Percentiles rank a stretch among this genome's conserved stretches.
Evolutionary conservation across 192 early-diverging fungal genomes (phyloP).

Genomic region (Coemansia sp.): DNA sequence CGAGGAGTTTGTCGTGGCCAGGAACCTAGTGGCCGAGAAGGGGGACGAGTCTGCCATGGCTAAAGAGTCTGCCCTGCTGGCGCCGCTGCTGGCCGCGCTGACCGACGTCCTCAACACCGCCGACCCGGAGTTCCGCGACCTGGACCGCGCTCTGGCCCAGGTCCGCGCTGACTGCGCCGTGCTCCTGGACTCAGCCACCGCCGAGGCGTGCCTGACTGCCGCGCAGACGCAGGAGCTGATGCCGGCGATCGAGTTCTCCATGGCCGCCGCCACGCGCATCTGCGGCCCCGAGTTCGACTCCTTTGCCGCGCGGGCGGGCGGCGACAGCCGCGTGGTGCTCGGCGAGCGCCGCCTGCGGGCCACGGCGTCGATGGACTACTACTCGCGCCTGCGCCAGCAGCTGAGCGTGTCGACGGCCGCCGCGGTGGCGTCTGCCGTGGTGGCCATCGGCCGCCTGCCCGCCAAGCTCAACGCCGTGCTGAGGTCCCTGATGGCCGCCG

Average conservation of each 20-base stretch:
- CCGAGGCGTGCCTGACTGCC: neutral
- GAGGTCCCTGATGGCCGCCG: constrained; percentile 82
- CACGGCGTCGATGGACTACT: constrained; percentile 63
- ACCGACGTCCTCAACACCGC: constrained; percentile 56
- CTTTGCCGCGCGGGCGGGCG: constrained; percentile 43
- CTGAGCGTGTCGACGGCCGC: constrained; percentile 64
- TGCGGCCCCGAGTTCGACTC: constrained; percentile 50
- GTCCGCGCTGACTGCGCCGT: constrained; percentile 70
- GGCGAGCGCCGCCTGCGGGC: constrained; percentile 69
- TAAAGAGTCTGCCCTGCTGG: constrained; percentile 54
- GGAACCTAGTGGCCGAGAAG: constrained; percentile 11
- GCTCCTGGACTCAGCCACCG: constrained; percentile 60
- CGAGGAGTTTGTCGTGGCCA: constrained; percentile 78
- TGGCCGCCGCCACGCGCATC: constrained; percentile 60
- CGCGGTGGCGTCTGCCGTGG: constrained; percentile 77
- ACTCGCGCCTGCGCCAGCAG: constrained; percentile 69
- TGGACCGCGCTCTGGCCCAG: constrained; percentile 61
- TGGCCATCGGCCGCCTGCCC: constrained; percentile 78
- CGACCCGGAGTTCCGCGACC: constrained; percentile 67
- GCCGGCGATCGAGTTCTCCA: constrained; percentile 60
- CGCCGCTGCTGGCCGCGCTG: constrained; percentile 60
- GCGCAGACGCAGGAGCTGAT: neutral
- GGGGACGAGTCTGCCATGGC: no score
- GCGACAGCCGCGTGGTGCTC: constrained; percentile 17
- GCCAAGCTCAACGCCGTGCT: constrained; percentile 83